Evolutionary conservation across 306 rosid genomes (phyloP).

Genomic region (Dalbergia cultrata): DNA sequence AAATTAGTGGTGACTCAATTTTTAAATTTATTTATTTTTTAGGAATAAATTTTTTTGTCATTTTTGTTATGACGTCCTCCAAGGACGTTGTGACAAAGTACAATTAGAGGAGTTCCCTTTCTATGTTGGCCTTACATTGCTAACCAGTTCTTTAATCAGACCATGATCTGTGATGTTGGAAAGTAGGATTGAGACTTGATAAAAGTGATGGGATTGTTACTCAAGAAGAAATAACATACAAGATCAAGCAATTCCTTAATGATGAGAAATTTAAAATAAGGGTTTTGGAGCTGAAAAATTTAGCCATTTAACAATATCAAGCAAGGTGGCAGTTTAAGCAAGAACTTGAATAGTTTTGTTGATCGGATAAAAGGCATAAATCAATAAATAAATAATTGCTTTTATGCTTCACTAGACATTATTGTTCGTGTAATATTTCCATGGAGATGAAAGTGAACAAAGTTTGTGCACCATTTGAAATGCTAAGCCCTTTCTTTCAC

Average conservation of each 20-base stretch:
- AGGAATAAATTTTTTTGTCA: too few species aligned
- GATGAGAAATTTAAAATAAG: conserved; percentile 25
- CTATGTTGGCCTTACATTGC: conserved; percentile 51
- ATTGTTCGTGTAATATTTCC: not conserved
- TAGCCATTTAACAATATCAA: conserved; percentile 5
- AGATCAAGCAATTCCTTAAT: conserved; percentile 31
- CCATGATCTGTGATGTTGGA: conserved; percentile 50
- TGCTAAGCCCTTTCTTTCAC: not conserved
- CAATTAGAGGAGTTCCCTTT: conserved; percentile 40
- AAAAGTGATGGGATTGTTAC: conserved; percentile 8
- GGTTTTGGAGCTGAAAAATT: conserved; percentile 22
- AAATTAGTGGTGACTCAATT: too few species aligned
- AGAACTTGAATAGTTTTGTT: conserved; percentile 35
- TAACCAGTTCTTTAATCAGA: conserved; percentile 35
- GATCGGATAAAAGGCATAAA: conserved; percentile 36
- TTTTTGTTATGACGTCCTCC: too few species aligned
- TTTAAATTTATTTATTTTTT: too few species aligned
- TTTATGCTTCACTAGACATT: not conserved
- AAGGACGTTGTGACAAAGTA: too few species aligned
- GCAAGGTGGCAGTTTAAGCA: conserved; percentile 40
- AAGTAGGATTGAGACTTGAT: conserved; percentile 32
- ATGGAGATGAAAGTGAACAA: not conserved
- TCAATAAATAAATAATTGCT: not conserved
- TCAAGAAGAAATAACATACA: conserved; percentile 18
- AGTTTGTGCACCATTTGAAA: not conserved